A percentile compares a stretch with the other conserved stretches of the same genome.
Evolutionary conservation across 2,329 filamentous ascomycete species (phyloP).

Genomic region (Ascochyta clinopodiicola): DNA sequence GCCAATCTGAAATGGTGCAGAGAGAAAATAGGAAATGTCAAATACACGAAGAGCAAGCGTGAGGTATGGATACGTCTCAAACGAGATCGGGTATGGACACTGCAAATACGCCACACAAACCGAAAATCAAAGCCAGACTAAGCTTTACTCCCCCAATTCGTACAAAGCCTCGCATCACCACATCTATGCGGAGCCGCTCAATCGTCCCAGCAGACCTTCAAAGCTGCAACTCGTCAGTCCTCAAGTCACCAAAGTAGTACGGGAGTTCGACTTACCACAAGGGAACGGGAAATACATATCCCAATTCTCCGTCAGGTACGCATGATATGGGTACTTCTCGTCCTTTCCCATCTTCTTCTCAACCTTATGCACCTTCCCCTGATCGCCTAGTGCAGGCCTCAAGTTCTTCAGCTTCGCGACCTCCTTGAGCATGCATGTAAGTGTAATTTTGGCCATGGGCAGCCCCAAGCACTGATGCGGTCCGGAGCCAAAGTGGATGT

Average conservation of each 20-base stretch:
- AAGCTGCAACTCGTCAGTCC: conserved; percentile 26
- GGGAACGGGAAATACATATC: conserved; percentile 57
- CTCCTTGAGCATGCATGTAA: conserved; percentile 56
- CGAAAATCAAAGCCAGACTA: too few species aligned
- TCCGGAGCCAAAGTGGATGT: conserved; percentile 54
- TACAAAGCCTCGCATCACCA: not conserved
- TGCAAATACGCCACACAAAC: too few species aligned
- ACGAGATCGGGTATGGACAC: too few species aligned
- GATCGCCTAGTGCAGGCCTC: conserved; percentile 47
- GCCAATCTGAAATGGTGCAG: too few species aligned
- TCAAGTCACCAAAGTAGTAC: too few species aligned
- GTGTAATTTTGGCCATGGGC: conserved; percentile 51
- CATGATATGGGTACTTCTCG: conserved; percentile 48
- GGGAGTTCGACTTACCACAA: conserved; percentile 52
- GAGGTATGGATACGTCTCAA: too few species aligned
- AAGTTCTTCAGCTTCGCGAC: conserved; percentile 51
- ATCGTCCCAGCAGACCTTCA: conserved; percentile 42
- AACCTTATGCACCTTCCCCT: conserved; percentile 54
- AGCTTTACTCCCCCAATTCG: too few species aligned
- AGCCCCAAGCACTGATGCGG: conserved; percentile 53
- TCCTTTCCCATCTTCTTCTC: conserved; percentile 36
- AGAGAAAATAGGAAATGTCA: too few species aligned
- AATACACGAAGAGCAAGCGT: too few species aligned
- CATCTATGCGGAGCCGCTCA: not conserved
- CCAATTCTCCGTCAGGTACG: conserved; percentile 57